Conservation (phyloP, 352 stramenopile genomes). For the Stramenopiles sp. region DNA sequence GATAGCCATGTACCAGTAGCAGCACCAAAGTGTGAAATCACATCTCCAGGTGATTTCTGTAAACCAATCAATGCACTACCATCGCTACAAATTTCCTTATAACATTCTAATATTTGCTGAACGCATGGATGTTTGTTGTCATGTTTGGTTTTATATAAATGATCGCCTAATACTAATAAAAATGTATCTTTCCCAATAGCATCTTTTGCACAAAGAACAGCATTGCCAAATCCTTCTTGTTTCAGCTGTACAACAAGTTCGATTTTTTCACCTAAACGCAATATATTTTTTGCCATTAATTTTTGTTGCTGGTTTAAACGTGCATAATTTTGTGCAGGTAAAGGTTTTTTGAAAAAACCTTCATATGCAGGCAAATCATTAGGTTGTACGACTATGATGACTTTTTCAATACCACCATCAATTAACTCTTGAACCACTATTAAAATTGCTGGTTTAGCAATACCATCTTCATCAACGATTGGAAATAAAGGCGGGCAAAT, state of each 20-base stretch:
- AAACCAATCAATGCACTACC: too few relatives aligned
- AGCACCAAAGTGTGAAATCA: too few relatives aligned
- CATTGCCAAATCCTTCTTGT: conserved; percentile 12
- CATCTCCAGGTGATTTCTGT: too few relatives aligned
- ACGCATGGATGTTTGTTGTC: too few relatives aligned
- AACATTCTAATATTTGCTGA: too few relatives aligned
- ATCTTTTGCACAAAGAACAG: background rate
- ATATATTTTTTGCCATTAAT: background rate
- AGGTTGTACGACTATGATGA: conserved; percentile 1
- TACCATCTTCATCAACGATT: background rate
- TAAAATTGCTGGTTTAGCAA: conserved; percentile 9
- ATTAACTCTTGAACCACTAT: conserved; percentile 10
- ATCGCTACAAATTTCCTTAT: too few relatives aligned
- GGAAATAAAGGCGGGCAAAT: conserved; percentile 5
- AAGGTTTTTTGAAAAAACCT: conserved; percentile 6
- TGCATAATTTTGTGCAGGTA: background rate
- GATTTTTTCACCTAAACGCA: conserved; percentile 8
- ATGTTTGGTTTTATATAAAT: too few relatives aligned
- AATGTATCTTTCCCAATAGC: too few relatives aligned
- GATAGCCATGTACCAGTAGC: too few relatives aligned
- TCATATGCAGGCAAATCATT: background rate
- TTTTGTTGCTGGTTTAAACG: background rate
- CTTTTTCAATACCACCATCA: conserved; percentile 11
- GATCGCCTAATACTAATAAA: too few relatives aligned
- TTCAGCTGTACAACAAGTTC: background rate